phyloP scores from a whole-genome alignment of 1,139 yeast species.

The Yamadazyma trypodendri region DNA sequence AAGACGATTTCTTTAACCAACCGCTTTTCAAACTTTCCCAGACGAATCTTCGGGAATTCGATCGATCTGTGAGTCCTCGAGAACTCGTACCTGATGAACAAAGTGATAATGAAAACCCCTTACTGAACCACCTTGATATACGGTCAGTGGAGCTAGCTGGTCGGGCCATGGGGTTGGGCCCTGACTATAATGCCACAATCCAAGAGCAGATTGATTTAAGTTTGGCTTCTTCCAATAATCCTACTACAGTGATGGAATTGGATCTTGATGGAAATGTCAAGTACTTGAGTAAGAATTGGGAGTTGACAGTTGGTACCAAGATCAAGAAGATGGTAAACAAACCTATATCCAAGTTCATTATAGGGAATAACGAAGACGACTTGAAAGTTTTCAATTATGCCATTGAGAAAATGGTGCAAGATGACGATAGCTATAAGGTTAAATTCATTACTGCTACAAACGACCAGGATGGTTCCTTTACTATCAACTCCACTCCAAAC shows the following conservation, averaged over 20 bases:
- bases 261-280: constrained; percentile 77
- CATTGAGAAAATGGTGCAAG: constrained; percentile 64
- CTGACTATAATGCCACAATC: constrained; percentile 17
- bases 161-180: background rate
- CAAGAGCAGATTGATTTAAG: constrained; percentile 49
- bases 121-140: background rate
- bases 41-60: constrained; percentile 23
- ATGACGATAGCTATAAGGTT: constrained; percentile 77
- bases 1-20: constrained; percentile 20
- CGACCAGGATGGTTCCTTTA: constrained; percentile 17
- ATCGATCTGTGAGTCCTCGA: constrained; percentile 32
- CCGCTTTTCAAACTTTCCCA: constrained; percentile 25
- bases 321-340: constrained; percentile 52
- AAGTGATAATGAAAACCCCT: constrained; percentile 1
- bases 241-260: constrained; percentile 83
- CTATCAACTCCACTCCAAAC: constrained; percentile 26
- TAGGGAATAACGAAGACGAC: constrained; percentile 65
- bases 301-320: constrained; percentile 65
- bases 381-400: constrained; percentile 69
- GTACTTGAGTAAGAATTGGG: constrained; percentile 78
- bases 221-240: constrained; percentile 64
- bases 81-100: constrained; percentile 15
- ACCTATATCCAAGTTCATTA: constrained; percentile 63
- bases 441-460: constrained; percentile 63
- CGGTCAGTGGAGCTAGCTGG: background rate